Evolutionary conservation across 306 rosid species (phyloP).

Genomic region (Rosa rugosa): DNA sequence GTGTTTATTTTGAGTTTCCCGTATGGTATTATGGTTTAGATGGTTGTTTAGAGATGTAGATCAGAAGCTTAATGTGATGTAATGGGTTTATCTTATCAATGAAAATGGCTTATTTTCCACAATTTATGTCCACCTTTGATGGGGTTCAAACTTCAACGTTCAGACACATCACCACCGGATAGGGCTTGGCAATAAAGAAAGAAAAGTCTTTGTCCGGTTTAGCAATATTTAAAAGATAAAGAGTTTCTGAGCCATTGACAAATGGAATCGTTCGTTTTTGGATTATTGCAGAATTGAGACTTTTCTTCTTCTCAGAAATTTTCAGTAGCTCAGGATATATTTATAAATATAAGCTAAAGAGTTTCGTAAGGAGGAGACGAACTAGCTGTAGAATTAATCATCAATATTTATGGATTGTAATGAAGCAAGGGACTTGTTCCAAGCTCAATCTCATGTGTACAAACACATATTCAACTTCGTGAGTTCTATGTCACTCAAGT

Average conservation of each 20-base stretch:
- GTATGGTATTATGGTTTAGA: not conserved
- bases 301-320: not conserved
- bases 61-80: not conserved
- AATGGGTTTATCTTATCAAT: not conserved
- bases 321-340: not conserved
- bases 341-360: not conserved
- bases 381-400: too few relatives aligned
- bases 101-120: not conserved
- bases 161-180: too few relatives aligned
- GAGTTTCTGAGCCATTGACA: too few relatives aligned
- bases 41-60: not conserved
- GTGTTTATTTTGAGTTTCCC: not conserved
- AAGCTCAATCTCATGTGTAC: constrained; percentile 51
- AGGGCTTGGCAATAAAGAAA: too few relatives aligned
- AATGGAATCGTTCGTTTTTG: not conserved
- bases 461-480: constrained; percentile 38
- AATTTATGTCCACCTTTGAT: too few relatives aligned
- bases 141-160: too few relatives aligned
- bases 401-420: not conserved
- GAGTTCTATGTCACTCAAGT: constrained; percentile 52
- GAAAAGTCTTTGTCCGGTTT: too few relatives aligned
- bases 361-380: not conserved
- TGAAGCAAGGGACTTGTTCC: constrained; percentile 33
- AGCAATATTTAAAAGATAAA: too few relatives aligned
- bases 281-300: not conserved